Evolutionary conservation across 768 basidiomycete species (phyloP), one percentile per base, ranked within the genome.

Genomic region (Podaxis carcinomalis): DNA sequence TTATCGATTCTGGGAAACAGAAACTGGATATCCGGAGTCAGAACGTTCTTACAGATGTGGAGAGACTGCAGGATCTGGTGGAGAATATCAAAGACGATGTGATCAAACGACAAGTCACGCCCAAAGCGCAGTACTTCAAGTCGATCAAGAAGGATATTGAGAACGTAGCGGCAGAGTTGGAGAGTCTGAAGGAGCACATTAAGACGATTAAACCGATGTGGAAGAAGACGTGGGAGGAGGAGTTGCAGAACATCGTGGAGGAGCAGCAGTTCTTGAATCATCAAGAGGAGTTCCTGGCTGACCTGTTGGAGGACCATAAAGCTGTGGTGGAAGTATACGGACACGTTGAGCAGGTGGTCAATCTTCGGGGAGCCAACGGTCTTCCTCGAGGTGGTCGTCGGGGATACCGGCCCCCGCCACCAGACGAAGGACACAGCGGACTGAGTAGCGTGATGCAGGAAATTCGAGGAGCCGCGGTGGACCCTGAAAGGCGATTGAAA

Each of bases 201-300:
- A 84, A 87, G 66, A 90, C 92, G 10, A 83, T 95, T 68, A 93
- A 90, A 68, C 94, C 96, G 46, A 93, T 92, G 83, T 99, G 96
- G 96, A 92, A 95, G 80, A 94, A 95, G 82, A 98, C 95, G 19
- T 99, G 96, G 96, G 91, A 92, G 68, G 88, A 93, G 69, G 96
- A 99, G 76, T 72, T 99, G 70, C 90, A 93, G 79, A 93, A 93
- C 65, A 95, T 99, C 59, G 90, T 98, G 61, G 95, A 97, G 72
- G 96, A 99, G 72, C 95, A 99, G 71, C 92, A 95, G 66, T 91
- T 97, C 78, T 76, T 98, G 62, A 86, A 84, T 6, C 92, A 97
- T 69, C 95, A 98, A 72, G 92, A 95, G 70, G 93, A 95, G 72
- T 84, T 99, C 72, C 78, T 96, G 61, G 79, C 78, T 52, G 96